Evolutionary conservation across 257 asterid species (phyloP).

Genomic region (Nicotiana obtusifolia): DNA sequence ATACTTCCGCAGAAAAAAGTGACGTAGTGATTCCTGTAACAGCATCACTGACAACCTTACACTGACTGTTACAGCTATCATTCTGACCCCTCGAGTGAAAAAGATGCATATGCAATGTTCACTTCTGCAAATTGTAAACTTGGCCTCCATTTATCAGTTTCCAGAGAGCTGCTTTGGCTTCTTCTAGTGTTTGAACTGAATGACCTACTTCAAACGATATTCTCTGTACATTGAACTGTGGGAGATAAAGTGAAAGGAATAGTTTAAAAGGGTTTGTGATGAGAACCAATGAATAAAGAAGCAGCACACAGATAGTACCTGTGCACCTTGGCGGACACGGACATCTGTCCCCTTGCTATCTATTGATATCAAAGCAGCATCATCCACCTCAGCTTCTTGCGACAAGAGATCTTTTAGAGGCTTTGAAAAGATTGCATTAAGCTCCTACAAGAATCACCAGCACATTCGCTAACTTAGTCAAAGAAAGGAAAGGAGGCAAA

Average conservation of each 20-base stretch:
- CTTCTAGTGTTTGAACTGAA: conserved; percentile 68
- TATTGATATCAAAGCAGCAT: conserved; percentile 90
- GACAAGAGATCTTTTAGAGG: conserved; percentile 80
- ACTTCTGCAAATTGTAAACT: conserved; percentile 47
- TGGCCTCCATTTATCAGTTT: conserved; percentile 52
- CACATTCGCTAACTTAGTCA: neutral
- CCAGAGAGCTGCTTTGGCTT: conserved; percentile 82
- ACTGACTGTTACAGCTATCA: neutral
- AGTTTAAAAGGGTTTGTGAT: neutral
- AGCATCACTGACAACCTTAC: neutral
- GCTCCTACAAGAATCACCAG: conserved; percentile 40
- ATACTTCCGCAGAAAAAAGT: neutral
- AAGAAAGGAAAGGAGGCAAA: neutral
- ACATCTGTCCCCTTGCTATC: conserved; percentile 85
- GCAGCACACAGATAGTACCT: conserved; percentile 35
- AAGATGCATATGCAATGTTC: conserved; percentile 1
- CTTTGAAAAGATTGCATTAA: conserved; percentile 75
- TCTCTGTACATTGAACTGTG: conserved; percentile 74
- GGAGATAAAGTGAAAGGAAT: neutral
- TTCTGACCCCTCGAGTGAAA: neutral
- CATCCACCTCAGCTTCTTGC: conserved; percentile 76
- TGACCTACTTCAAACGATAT: conserved; percentile 71
- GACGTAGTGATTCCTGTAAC: neutral
- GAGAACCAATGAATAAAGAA: neutral
- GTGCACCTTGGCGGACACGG: conserved; percentile 94